Percentiles rank a stretch among this genome's conserved stretches.
These are phyloP conservation scores for Limonomyces culmigenus DNA, from an alignment of 1,284 basidiomycete species.

Conservation along the genomic window DNA sequence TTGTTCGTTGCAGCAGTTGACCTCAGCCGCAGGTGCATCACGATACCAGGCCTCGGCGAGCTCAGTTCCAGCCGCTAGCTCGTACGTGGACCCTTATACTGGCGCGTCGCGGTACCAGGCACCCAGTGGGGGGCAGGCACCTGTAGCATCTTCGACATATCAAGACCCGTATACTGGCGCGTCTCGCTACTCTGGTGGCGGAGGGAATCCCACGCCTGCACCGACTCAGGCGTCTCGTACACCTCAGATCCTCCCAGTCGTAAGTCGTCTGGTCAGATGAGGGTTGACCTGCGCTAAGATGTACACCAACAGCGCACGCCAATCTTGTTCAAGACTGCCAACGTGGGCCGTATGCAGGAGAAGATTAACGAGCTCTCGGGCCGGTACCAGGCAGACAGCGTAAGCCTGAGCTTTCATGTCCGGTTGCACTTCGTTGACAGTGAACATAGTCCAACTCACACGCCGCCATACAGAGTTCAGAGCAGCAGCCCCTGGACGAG, in stretches of 20 bases:
- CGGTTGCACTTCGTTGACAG: conserved; percentile 1
- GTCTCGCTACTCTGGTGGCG: conserved; percentile 8
- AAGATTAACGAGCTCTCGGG: conserved; percentile 79
- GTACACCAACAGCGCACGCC: conserved; percentile 28
- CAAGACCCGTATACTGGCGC: conserved; percentile 14
- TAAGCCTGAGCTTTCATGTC: conserved; percentile 16
- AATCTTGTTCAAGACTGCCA: conserved; percentile 76
- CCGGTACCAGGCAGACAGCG: conserved; percentile 48
- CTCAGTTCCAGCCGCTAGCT: conserved; percentile 10
- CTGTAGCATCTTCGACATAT: conserved; percentile 8
- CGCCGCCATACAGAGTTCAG: conserved; percentile 54
- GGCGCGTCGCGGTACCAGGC: conserved; percentile 21
- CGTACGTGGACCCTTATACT: conserved; percentile 20
- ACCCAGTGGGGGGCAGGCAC: conserved; percentile 7
- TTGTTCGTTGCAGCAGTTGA: conserved; percentile 4
- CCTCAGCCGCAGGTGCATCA: conserved; percentile 34
- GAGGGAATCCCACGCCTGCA: not conserved
- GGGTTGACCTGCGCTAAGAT: not conserved
- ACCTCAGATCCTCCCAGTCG: conserved; percentile 35
- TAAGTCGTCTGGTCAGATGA: conserved; percentile 16
- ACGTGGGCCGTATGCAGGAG: conserved; percentile 70
- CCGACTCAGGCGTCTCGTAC: not conserved
- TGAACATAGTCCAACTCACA: conserved; percentile 39
- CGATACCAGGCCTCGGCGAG: conserved; percentile 31
- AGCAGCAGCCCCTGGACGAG: conserved; percentile 46